phyloP scores from a whole-genome alignment of 2,329 filamentous ascomycete species.

The Hymenoscyphus salicellus region DNA sequence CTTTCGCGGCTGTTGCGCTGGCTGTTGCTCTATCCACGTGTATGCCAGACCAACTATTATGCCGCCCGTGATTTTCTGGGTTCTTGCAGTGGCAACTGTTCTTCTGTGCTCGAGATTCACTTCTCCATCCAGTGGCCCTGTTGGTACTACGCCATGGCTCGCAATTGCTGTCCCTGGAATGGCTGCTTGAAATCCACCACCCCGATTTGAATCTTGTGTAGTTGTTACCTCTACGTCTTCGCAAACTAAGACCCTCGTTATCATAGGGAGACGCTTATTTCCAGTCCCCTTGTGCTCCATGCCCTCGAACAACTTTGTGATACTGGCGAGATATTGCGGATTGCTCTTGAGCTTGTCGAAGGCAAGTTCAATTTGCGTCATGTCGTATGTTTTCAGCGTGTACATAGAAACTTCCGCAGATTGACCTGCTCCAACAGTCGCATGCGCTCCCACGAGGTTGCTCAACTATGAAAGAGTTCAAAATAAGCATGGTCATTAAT shows the following conservation, averaged over 20 bases:
- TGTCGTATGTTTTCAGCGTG: slow-evolving; percentile 3
- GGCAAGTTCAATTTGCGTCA: neutral
- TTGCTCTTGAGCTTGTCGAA: neutral
- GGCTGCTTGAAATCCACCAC: neutral
- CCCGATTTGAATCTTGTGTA: neutral
- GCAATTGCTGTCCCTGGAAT: neutral
- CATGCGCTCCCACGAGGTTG: neutral
- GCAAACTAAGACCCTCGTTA: neutral
- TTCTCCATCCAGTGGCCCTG: neutral
- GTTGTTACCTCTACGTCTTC: neutral
- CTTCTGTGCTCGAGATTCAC: neutral
- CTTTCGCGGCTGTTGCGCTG: neutral
- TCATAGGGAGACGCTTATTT: neutral
- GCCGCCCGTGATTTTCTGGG: neutral
- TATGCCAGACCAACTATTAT: slow-evolving; percentile 1
- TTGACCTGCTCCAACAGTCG: neutral
- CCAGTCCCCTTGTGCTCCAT: neutral
- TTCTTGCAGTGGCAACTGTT: neutral
- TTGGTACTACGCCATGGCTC: neutral
- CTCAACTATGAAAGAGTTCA: neutral
- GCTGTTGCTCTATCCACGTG: neutral
- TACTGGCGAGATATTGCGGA: neutral
- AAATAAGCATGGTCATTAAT: neutral
- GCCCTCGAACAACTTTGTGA: neutral
- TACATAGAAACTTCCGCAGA: neutral